phyloP scores from a whole-genome alignment of 202 grass and related monocot species.

The Schoenoplectus triqueter region DNA sequence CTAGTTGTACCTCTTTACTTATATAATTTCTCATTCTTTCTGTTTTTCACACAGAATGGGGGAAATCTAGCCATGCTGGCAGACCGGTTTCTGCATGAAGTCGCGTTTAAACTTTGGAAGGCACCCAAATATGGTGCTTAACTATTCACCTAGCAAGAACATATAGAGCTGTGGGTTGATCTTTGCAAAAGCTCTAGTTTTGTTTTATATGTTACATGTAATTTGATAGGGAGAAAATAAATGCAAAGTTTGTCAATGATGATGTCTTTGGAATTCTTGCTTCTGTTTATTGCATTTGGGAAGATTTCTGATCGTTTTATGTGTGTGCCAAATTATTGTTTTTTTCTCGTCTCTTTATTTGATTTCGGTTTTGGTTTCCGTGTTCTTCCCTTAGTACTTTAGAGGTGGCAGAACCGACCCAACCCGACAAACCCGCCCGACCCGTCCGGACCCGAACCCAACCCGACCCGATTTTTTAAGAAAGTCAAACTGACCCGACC shows the following conservation, averaged over 20 bases:
- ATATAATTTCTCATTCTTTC: neutral
- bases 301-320: neutral
- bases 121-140: constrained; percentile 92
- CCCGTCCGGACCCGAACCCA: no score
- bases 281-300: constrained; percentile 15
- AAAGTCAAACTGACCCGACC: no score
- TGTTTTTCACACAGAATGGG: constrained; percentile 43
- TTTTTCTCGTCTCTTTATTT: neutral
- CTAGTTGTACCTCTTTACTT: neutral
- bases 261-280: neutral
- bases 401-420: no score
- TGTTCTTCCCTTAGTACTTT: neutral
- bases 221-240: neutral
- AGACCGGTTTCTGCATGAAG: constrained; percentile 80
- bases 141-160: neutral
- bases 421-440: no score
- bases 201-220: neutral
- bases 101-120: constrained; percentile 98
- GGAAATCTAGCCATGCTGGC: constrained; percentile 81
- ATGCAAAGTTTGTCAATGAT: neutral
- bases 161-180: neutral
- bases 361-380: neutral
- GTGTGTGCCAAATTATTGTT: neutral
- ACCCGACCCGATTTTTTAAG: no score
- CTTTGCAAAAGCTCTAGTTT: neutral